phyloP scores from a whole-genome alignment of 805 yeast genomes.

The Hanseniaspora meyeri region DNA sequence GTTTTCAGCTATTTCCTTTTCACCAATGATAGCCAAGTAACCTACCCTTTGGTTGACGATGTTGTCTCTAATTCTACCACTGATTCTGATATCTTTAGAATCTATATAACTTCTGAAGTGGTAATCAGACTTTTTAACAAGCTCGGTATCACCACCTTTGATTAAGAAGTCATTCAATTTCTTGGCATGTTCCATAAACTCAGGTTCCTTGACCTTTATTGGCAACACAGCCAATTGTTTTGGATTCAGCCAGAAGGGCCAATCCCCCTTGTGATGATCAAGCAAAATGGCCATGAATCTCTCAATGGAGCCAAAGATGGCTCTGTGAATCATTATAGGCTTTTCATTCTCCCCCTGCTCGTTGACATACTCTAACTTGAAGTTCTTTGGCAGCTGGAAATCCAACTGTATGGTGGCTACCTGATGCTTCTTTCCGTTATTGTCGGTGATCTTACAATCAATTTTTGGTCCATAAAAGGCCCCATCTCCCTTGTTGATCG shows the following conservation, averaged over 20 bases:
- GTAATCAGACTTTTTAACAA: conserved; percentile 42
- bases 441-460: conserved; percentile 72
- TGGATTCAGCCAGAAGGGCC: conserved; percentile 98
- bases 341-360: conserved; percentile 40
- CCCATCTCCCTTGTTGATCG: conserved; percentile 82
- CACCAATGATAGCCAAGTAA: conserved; percentile 77
- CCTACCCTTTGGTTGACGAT: conserved; percentile 53
- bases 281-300: conserved; percentile 81
- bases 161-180: conserved; percentile 28
- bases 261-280: conserved; percentile 80
- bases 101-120: conserved; percentile 69
- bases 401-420: conserved; percentile 93
- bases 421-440: conserved; percentile 71
- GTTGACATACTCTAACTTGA: conserved; percentile 55
- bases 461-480: conserved; percentile 94
- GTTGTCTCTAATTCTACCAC: conserved; percentile 70
- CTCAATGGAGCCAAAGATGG: conserved; percentile 89
- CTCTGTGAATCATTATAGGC: conserved; percentile 94
- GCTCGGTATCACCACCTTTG: conserved; percentile 29
- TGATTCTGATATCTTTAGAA: conserved; percentile 62
- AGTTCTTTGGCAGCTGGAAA: conserved; percentile 82
- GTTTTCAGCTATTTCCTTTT: conserved; percentile 53
- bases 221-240: conserved; percentile 81
- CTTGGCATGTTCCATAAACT: conserved; percentile 37
- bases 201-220: conserved; percentile 46